Base-by-base conservation (phyloP, 257 asterid species). In the Lantana camara region DNA sequence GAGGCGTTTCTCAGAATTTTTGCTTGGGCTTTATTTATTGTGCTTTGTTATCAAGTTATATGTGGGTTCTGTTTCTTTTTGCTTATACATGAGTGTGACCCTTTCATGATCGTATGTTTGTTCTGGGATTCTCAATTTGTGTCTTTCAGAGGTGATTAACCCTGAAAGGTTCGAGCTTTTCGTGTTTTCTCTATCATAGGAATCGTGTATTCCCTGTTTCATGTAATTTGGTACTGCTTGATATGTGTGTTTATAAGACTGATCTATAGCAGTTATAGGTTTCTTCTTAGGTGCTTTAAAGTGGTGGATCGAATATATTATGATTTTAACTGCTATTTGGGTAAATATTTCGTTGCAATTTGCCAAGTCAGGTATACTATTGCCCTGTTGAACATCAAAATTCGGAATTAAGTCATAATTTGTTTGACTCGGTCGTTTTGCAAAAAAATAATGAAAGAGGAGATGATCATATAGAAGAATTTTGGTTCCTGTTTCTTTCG, bases 51-150 rank as follows among this genome's bases (percentile, higher is more conserved):
- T 15, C 23, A 27, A 45, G n/a, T 54, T 56, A 14, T 53, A 27
- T 32, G 3, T 19, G 35, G 35, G 30, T 41, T 21, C 37, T 55
- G 34, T 17, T 2, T 32, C 29, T 13, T 16, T 24, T 69, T 51
- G 38, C 19, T 16, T 9, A 2, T 29, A 7, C 34, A 23, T 44
- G 64, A 56, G 55, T 67, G 19, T 56, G 56, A 38, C 47, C 45
- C 20, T 45, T 50, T 44, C 8, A 23, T 64, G 41, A 23, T 58
- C 11, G 17, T 17, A 5, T 3, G 4, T 35, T 27, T 35, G 27
- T 55, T 59, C 57, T 21, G 68, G 70, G 69, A 66, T 71, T 57
- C 57, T 61, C 20, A 37, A 29, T 49, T 72, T 52, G 23, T 27
- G 52, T 68, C 50, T 54, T 35, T 47, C 44, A 50, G 21, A 14